Conservation (phyloP, 257 asterid species). For the Catharanthus roseus region DNA sequence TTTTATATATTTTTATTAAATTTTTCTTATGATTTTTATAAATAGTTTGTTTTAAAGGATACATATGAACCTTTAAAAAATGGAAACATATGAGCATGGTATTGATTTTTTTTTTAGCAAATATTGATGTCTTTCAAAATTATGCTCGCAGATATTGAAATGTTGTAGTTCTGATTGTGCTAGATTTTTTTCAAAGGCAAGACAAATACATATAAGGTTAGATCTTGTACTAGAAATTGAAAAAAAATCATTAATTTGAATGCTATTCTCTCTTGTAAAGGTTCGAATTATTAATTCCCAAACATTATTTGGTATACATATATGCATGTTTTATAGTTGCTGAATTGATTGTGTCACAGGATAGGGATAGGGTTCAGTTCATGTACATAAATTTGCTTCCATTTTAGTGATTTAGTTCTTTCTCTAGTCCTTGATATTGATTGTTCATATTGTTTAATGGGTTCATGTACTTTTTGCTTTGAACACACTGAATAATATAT, state of each 20-base stretch:
- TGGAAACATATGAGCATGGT: no score
- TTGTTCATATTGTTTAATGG: neutral
- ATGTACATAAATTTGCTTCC: conserved; percentile 1
- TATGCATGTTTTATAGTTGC: neutral
- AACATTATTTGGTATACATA: neutral
- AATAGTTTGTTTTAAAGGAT: no score
- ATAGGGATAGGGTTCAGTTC: neutral
- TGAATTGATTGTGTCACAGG: neutral
- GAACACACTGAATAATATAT: no score
- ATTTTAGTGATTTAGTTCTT: neutral
- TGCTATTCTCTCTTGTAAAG: neutral
- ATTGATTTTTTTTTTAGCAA: no score
- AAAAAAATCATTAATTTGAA: neutral
- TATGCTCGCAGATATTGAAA: no score
- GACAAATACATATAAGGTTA: no score
- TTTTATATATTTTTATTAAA: no score
- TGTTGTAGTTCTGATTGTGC: no score
- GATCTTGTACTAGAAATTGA: neutral
- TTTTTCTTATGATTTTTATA: no score
- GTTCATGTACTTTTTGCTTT: neutral
- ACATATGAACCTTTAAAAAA: no score
- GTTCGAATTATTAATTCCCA: conserved; percentile 1
- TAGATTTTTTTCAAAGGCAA: no score
- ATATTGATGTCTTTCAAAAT: no score
- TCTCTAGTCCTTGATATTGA: neutral